Percentiles rank a stretch among this genome's conserved stretches.
Conservation (phyloP, 2,329 filamentous ascomycete species). For the Parasarocladium wereldwijsianum region DNA sequence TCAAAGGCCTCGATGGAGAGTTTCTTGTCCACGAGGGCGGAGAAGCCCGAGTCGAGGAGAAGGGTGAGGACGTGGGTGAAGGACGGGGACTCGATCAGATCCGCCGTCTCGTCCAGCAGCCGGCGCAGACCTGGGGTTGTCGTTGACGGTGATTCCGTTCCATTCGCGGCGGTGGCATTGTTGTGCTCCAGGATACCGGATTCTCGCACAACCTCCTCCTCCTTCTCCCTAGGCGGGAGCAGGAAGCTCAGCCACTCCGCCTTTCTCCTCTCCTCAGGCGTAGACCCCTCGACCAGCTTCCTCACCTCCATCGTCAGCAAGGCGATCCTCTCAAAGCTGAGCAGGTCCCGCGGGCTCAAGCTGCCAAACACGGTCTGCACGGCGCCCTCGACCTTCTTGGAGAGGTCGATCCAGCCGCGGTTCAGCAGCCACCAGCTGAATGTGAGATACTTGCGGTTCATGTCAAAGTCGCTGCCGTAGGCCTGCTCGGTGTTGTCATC, state of each 20-base stretch:
- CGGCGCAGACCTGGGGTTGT: conserved; percentile 69
- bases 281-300: conserved; percentile 62
- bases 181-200: conserved; percentile 59
- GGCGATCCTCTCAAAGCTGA: conserved; percentile 67
- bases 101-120: conserved; percentile 87
- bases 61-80: conserved; percentile 78
- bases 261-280: conserved; percentile 22
- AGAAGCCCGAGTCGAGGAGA: conserved; percentile 78
- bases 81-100: conserved; percentile 84
- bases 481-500: conserved; percentile 71
- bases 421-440: conserved; percentile 98
- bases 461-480: conserved; percentile 89
- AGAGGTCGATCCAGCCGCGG: conserved; percentile 71
- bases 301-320: conserved; percentile 73
- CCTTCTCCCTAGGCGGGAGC: conserved; percentile 63
- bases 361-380: conserved; percentile 83
- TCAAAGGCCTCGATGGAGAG: conserved; percentile 70
- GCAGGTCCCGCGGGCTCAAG: conserved; percentile 75
- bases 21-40: conserved; percentile 68
- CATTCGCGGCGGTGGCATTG: conserved; percentile 15
- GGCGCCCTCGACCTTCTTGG: conserved; percentile 67
- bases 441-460: conserved; percentile 84
- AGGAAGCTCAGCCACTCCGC: conserved; percentile 70
- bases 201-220: conserved; percentile 71
- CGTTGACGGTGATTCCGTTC: conserved; percentile 28